phyloP scores from a whole-genome alignment of 2,329 filamentous ascomycete species.

The Aspergillus awamori region DNA sequence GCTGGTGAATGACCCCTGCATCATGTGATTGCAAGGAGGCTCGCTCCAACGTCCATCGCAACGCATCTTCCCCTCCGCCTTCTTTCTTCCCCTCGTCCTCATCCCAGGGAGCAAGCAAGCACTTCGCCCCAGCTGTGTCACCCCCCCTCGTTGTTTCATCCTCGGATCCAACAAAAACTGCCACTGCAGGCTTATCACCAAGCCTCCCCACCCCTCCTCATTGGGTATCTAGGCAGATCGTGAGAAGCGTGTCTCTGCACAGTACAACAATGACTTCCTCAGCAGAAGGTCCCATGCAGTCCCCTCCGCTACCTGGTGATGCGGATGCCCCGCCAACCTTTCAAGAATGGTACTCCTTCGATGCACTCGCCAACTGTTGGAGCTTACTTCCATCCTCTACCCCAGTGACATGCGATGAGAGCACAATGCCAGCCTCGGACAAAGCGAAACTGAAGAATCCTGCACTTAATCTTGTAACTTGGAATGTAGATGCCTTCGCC shows the following conservation, averaged over 20 bases:
- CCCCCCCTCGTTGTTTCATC: not conserved
- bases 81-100: not conserved
- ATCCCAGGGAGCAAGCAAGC: not conserved
- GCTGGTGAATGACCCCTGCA: not conserved
- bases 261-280: not conserved
- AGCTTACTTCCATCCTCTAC: not conserved
- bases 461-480: slow-evolving; percentile 36
- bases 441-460: not conserved
- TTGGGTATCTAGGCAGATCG: not conserved
- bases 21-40: not conserved
- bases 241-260: not conserved
- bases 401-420: not conserved
- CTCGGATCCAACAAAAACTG: not conserved
- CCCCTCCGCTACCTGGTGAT: slow-evolving; percentile 2
- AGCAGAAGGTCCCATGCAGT: not conserved
- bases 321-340: slow-evolving; percentile 4
- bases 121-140: not conserved
- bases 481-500: slow-evolving; percentile 35
- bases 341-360: slow-evolving; percentile 15
- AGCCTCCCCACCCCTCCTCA: not conserved
- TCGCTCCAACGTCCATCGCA: not conserved
- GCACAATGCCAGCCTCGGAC: not conserved
- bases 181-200: not conserved
- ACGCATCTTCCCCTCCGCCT: not conserved
- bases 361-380: not conserved